Conservation (phyloP, 345 rosid species). For the Pugionium cornutum region DNA sequence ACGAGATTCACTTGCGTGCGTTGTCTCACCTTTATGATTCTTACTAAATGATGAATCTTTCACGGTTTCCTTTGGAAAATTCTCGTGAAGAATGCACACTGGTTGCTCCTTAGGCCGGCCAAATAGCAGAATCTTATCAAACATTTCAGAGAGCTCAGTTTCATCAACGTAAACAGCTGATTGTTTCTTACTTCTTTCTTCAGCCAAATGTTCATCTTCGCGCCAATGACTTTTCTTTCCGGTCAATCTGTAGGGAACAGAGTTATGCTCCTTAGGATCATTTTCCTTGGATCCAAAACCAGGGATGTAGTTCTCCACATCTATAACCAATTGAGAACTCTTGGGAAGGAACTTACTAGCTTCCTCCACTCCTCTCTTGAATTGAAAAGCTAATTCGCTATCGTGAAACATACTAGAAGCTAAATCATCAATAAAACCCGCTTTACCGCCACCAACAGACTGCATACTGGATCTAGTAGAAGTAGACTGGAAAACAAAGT, state of each 20-base stretch:
- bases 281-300: constrained; percentile 9
- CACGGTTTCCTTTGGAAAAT: constrained; percentile 1
- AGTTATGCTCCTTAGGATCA: constrained; percentile 2
- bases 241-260: constrained; percentile 38
- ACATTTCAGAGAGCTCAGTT: constrained; percentile 57
- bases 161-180: constrained; percentile 47
- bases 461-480: constrained; percentile 10
- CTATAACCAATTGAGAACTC: constrained; percentile 43
- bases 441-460: constrained; percentile 29
- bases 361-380: constrained; percentile 72
- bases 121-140: constrained; percentile 56
- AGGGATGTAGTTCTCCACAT: constrained; percentile 33
- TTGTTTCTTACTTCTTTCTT: constrained; percentile 63
- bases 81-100: constrained; percentile 35
- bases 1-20: constrained; percentile 26
- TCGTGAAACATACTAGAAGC: constrained; percentile 44
- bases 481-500: constrained; percentile 56
- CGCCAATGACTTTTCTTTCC: constrained; percentile 56
- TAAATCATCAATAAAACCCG: constrained; percentile 43
- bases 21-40: constrained; percentile 23
- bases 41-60: constrained; percentile 16
- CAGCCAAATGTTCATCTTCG: constrained; percentile 48
- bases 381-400: constrained; percentile 48
- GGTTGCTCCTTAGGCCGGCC: constrained; percentile 28
- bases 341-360: constrained; percentile 76